phyloP scores from a whole-genome alignment of 208 protist genomes.

The Vickermania ingenoplastis region DNA sequence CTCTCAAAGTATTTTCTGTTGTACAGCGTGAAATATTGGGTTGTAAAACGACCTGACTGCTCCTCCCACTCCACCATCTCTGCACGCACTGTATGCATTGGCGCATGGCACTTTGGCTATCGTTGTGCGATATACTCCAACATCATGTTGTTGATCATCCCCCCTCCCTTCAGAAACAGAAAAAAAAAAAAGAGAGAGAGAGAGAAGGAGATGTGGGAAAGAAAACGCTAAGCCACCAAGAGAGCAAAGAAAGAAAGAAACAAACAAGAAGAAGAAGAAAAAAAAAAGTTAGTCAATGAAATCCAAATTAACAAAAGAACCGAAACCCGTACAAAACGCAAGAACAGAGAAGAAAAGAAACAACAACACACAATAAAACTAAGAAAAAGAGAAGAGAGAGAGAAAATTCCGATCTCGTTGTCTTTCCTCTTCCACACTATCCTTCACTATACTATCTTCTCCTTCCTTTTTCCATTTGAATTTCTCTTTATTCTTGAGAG shows the following conservation, averaged over 20 bases:
- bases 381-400: constrained; percentile 5
- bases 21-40: no score
- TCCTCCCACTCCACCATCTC: no score
- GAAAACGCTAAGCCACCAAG: neutral
- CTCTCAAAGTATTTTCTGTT: no score
- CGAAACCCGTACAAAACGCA: neutral
- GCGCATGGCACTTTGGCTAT: no score
- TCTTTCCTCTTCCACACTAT: neutral
- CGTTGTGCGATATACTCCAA: no score
- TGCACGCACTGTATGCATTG: no score
- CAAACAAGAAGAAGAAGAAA: neutral
- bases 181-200: no score
- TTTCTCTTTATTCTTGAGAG: neutral
- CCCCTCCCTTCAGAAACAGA: no score
- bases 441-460: constrained; percentile 4
- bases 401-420: neutral
- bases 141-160: no score
- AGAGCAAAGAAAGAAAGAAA: neutral
- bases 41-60: no score
- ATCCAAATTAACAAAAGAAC: neutral
- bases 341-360: constrained; percentile 2
- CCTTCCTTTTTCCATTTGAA: neutral
- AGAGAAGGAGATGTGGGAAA: neutral
- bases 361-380: constrained; percentile 7
- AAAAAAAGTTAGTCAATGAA: no score